phyloP scores from a whole-genome alignment of 805 yeast species.

The Kodamaea fukazawae region DNA sequence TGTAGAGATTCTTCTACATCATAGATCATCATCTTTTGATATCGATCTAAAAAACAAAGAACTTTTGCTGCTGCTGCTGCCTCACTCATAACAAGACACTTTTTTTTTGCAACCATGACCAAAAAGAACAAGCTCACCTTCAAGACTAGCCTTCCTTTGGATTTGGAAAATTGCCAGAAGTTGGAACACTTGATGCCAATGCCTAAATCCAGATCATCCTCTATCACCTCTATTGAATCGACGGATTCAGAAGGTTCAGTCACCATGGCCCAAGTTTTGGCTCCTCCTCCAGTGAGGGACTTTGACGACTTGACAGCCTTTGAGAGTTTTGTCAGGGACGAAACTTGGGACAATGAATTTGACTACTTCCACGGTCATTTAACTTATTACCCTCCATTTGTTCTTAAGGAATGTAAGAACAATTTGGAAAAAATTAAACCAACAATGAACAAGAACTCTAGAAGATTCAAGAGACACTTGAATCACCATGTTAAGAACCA shows the following conservation, averaged over 20 bases:
- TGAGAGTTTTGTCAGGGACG: conserved; percentile 64
- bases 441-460: conserved; percentile 66
- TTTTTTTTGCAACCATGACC: conserved; percentile 4
- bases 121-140: conserved; percentile 23
- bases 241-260: conserved; percentile 27
- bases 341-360: conserved; percentile 73
- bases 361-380: conserved; percentile 67
- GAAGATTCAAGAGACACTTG: conserved; percentile 68
- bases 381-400: conserved; percentile 71
- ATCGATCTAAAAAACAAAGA: no score
- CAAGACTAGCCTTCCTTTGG: conserved; percentile 25
- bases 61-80: no score
- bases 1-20: no score
- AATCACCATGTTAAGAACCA: conserved; percentile 75
- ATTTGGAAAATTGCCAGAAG: conserved; percentile 37
- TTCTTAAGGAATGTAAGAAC: conserved; percentile 61
- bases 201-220: conserved; percentile 38
- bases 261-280: conserved; percentile 23
- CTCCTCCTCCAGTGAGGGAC: conserved; percentile 42
- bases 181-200: conserved; percentile 37
- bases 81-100: no score
- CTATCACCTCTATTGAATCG: conserved; percentile 39
- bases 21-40: no score
- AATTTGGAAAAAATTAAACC: conserved; percentile 71
- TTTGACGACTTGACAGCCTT: conserved; percentile 65